A percentile compares a stretch with the other conserved stretches of the same genome.
These are phyloP conservation scores for Penicillium frequentans DNA, from an alignment of 2,329 filamentous ascomycete species.

Conservation along the genomic window DNA sequence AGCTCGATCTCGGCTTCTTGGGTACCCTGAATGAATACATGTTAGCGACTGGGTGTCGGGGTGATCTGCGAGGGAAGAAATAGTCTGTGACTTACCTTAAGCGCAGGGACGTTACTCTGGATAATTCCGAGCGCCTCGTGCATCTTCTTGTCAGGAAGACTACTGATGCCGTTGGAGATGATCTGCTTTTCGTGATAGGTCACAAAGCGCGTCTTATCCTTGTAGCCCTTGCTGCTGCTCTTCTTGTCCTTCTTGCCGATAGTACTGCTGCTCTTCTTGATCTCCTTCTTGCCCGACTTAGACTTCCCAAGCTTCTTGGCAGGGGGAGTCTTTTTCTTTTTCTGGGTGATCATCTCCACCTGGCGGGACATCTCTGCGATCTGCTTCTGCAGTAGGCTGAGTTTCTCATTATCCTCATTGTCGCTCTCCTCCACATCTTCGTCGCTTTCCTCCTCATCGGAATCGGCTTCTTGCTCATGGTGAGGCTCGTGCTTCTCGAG, in stretches of 20 bases:
- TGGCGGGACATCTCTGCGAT: slow-evolving; percentile 74
- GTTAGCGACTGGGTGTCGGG: slow-evolving; percentile 8
- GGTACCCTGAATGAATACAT: slow-evolving; percentile 32
- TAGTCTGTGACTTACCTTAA: slow-evolving; percentile 54
- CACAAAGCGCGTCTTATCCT: slow-evolving; percentile 64
- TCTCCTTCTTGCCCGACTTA: slow-evolving; percentile 46
- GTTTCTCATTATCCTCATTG: slow-evolving; percentile 62
- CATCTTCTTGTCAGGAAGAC: slow-evolving; percentile 75
- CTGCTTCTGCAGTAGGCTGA: slow-evolving; percentile 67
- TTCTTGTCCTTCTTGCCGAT: slow-evolving; percentile 49
- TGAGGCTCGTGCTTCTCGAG: slow-evolving; percentile 71
- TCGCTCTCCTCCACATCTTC: slow-evolving; percentile 68
- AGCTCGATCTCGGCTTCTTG: slow-evolving; percentile 50
- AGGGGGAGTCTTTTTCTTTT: slow-evolving; percentile 61
- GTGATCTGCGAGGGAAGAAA: background rate
- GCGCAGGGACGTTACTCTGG: slow-evolving; percentile 74
- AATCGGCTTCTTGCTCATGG: slow-evolving; percentile 63
- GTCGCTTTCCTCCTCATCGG: slow-evolving; percentile 68
- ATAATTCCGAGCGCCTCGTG: slow-evolving; percentile 84
- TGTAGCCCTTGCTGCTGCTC: slow-evolving; percentile 42
- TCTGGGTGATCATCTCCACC: slow-evolving; percentile 54
- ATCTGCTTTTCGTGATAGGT: slow-evolving; percentile 83
- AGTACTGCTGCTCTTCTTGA: slow-evolving; percentile 35
- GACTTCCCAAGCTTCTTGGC: slow-evolving; percentile 22
- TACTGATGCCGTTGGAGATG: slow-evolving; percentile 81